Percentiles rank a stretch among this genome's conserved stretches.
Evolutionary conservation across 257 asterid species (phyloP).

Genomic region (Gentiana macrophylla): DNA sequence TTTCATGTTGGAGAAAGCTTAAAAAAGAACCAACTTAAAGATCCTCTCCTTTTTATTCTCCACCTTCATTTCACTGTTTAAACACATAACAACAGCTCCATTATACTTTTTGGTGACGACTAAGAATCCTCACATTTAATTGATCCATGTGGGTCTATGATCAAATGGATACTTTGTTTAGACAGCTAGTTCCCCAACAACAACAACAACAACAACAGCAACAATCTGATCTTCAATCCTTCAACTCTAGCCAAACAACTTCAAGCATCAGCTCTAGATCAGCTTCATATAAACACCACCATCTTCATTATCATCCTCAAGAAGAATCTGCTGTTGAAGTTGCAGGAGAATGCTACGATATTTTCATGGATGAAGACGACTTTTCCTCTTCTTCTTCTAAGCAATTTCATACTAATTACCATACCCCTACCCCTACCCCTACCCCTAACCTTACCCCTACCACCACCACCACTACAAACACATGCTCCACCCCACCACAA

Average conservation of each 20-base stretch:
- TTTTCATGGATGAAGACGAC: conserved; percentile 95
- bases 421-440: conserved; percentile 34
- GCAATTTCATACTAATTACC: conserved; percentile 24
- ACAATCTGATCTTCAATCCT: conserved; percentile 51
- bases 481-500: conserved; percentile 28
- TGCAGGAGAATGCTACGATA: conserved; percentile 92
- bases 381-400: conserved; percentile 81
- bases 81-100: conserved; percentile 30
- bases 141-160: conserved; percentile 44
- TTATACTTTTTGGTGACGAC: conserved; percentile 14
- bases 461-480: conserved; percentile 24
- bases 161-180: conserved; percentile 95
- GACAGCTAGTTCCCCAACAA: conserved; percentile 56
- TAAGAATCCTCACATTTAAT: conserved; percentile 17
- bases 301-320: conserved; percentile 15
- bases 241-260: conserved; percentile 56
- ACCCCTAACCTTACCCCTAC: conserved; percentile 3
- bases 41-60: conserved; percentile 16
- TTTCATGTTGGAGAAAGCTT: conserved; percentile 14
- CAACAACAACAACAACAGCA: too few relatives aligned
- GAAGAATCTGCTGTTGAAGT: conserved; percentile 15
- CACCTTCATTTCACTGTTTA: conserved; percentile 11
- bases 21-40: conserved; percentile 33
- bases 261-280: conserved; percentile 65
- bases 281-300: conserved; percentile 22